Conservation (phyloP, 176 grass and related monocot genomes). For the Avena insularis region DNA sequence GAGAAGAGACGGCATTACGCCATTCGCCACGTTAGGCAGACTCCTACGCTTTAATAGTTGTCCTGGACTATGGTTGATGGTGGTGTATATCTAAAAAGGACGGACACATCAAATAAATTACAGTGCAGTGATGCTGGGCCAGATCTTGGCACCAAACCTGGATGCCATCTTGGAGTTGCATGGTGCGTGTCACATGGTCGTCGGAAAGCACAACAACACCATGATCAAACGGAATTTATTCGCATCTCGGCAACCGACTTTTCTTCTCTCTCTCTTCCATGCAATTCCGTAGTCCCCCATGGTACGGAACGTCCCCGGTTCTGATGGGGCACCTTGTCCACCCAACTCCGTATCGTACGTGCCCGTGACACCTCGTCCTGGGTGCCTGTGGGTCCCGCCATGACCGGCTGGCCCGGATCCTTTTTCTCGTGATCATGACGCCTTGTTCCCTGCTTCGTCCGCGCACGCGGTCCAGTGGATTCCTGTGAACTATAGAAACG, state of each 20-base stretch:
- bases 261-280: conserved; percentile 12
- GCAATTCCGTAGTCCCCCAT: conserved; percentile 37
- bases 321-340: not conserved
- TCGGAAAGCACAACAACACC: not conserved
- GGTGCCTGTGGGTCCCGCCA: not conserved
- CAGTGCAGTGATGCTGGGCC: not conserved
- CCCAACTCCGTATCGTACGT: not conserved
- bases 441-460: not conserved
- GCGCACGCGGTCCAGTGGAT: not conserved
- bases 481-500: not conserved
- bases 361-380: not conserved
- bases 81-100: too few relatives aligned
- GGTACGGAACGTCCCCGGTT: conserved; percentile 7
- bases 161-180: not conserved
- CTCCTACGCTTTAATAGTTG: too few relatives aligned
- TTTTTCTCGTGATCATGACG: not conserved
- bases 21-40: too few relatives aligned
- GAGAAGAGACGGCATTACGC: too few relatives aligned
- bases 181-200: too few relatives aligned
- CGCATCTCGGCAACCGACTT: too few relatives aligned
- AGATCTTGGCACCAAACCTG: not conserved
- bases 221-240: not conserved
- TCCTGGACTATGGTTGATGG: too few relatives aligned
- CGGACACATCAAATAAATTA: too few relatives aligned
- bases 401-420: not conserved